Percentiles rank a stretch among this genome's conserved stretches.
phyloP scores from a whole-genome alignment of 2,329 filamentous ascomycete species.

The Phaeosphaeriaceae sp. region DNA sequence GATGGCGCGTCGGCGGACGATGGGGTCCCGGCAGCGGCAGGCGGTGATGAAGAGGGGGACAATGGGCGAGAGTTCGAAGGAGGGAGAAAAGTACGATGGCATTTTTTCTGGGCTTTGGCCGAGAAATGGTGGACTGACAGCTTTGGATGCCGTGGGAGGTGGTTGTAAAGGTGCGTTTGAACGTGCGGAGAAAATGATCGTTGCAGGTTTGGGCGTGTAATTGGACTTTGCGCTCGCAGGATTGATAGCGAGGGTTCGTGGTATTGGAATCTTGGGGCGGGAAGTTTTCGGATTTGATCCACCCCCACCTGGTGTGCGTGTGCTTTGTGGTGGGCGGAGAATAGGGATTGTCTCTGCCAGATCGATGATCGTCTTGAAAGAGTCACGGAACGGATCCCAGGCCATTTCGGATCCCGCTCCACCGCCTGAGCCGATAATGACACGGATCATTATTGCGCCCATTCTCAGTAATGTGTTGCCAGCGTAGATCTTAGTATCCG shows the following conservation, averaged over 20 bases:
- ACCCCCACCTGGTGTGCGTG: background rate
- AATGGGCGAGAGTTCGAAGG: conserved; percentile 38
- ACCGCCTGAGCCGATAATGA: conserved; percentile 23
- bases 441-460: conserved; percentile 29
- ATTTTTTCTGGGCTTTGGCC: background rate
- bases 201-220: conserved; percentile 12
- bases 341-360: conserved; percentile 34
- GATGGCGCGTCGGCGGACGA: conserved; percentile 34
- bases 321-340: conserved; percentile 9
- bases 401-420: conserved; percentile 26
- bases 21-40: conserved; percentile 36
- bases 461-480: conserved; percentile 36
- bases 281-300: background rate
- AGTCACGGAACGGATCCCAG: conserved; percentile 32
- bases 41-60: conserved; percentile 35
- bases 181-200: background rate
- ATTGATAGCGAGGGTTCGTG: conserved; percentile 23
- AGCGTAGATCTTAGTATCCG: conserved; percentile 32
- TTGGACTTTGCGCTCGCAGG: conserved; percentile 9
- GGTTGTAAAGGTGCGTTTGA: background rate
- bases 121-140: conserved; percentile 7
- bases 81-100: conserved; percentile 26
- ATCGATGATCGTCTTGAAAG: conserved; percentile 35
- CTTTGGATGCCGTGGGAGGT: conserved; percentile 3
- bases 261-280: background rate